Base-by-base conservation (phyloP, 768 basidiomycete species). In the Clavaria fumosa region DNA sequence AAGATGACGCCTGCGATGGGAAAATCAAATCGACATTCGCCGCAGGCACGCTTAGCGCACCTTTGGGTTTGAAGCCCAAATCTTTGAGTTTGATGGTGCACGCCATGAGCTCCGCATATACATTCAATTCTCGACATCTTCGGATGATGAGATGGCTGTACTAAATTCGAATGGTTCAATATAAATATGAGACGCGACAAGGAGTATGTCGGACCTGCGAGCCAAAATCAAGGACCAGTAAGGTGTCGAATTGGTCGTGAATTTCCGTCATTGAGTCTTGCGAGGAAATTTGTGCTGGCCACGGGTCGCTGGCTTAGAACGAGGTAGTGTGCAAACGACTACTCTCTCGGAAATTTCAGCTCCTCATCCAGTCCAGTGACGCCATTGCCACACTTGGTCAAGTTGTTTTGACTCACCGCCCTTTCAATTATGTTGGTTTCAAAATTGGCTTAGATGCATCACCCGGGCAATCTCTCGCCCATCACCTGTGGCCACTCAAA, bases 91-190 rank as follows among this genome's bases (percentile, higher is more conserved):
- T 83, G 20, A 81, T 78, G 1, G 95, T 99, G 56, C 95, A 99
- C 18, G 95, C 89, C 72, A 95, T 73, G 51, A 99, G 68, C 63
- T 99, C 95, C 36, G 93, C 93, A 53, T 97, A 97, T 38, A 99
- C 88, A 39, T 88, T 86, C 52, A 90, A 71, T 58, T 99, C 95
- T 53, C 95, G 79, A 70, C 93, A 96, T 75, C 95, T 70, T 53
- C 95, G 66, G 5, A 91, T 95, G 57, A 97, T 97, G 45, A 99
- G 65, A 66, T 97, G 95, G 46, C 91, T 91, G 59, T 93, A 93
- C 89, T 93, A 55, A 30, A 49, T 40, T 27, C 23, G 42, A 45
- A 26, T 37, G 43, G 43, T 40, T 37, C 36, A 34, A 32, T 21
- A 2, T 36, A 19, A 21, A 24, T 7, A 2, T n/a, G 18, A 9